phyloP scores from a whole-genome alignment of 495 filamentous ascomycete species.

The Gamarada debralockiae region DNA sequence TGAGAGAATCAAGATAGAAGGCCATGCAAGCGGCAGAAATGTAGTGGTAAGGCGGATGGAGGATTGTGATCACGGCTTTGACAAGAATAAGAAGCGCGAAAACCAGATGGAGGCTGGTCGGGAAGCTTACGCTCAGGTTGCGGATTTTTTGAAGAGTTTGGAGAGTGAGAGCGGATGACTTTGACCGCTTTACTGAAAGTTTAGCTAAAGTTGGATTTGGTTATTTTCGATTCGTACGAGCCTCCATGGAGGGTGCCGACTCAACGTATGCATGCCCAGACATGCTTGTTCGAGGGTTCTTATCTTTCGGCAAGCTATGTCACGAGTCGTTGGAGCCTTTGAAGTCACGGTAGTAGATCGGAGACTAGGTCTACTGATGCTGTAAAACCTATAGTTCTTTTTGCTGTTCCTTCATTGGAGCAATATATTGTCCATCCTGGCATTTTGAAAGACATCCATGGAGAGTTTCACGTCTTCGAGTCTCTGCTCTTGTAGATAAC shows the following conservation, averaged over 20 bases:
- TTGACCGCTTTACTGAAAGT: constrained; percentile 4
- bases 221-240: constrained; percentile 2
- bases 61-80: constrained; percentile 34
- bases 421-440: too few relatives aligned
- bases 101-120: constrained; percentile 7
- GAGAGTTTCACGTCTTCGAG: too few relatives aligned
- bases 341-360: neutral
- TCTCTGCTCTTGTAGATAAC: too few relatives aligned
- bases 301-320: neutral
- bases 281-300: neutral
- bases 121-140: constrained; percentile 6
- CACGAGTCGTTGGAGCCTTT: neutral
- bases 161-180: constrained; percentile 1
- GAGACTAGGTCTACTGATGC: neutral
- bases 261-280: constrained; percentile 4
- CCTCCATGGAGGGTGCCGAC: neutral
- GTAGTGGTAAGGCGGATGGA: constrained; percentile 38
- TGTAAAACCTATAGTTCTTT: too few relatives aligned
- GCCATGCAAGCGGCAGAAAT: constrained; percentile 22
- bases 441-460: too few relatives aligned
- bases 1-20: constrained; percentile 25
- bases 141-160: constrained; percentile 5
- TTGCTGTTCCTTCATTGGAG: too few relatives aligned
- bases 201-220: neutral
- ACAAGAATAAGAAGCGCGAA: constrained; percentile 4